Percentiles rank a stretch among this genome's conserved stretches.
Evolutionary conservation across 1,284 basidiomycete genomes (phyloP).

Genomic region (Leccinum glutinopallens): DNA sequence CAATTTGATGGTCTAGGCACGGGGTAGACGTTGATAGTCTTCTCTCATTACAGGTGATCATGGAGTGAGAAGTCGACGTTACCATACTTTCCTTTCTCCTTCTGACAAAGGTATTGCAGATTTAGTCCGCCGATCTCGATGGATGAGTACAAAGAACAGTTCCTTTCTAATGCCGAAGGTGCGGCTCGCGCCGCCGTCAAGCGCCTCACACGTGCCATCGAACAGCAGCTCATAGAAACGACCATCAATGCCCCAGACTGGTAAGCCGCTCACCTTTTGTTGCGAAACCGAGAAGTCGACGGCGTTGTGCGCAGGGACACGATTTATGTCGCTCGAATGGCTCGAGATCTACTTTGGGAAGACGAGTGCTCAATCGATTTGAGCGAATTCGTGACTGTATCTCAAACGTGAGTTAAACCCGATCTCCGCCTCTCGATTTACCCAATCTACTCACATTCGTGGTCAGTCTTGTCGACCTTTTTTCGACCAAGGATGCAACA

Average conservation of each 20-base stretch:
- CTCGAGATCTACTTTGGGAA: constrained; percentile 87
- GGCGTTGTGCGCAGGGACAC: constrained; percentile 66
- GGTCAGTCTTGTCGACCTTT: constrained; percentile 79
- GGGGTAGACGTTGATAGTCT: constrained; percentile 18
- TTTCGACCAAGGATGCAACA: constrained; percentile 67
- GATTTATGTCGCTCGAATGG: constrained; percentile 84
- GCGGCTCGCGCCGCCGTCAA: constrained; percentile 84
- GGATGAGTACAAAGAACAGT: constrained; percentile 77
- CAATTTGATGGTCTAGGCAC: constrained; percentile 23
- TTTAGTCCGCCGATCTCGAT: constrained; percentile 82
- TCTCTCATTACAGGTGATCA: constrained; percentile 53
- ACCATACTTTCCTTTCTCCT: constrained; percentile 14
- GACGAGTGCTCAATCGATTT: constrained; percentile 73
- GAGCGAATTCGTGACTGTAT: constrained; percentile 77
- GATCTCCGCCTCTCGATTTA: constrained; percentile 27
- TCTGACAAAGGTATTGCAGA: constrained; percentile 43
- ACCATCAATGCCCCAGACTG: constrained; percentile 95
- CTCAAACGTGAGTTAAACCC: constrained; percentile 73
- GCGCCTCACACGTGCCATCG: constrained; percentile 76
- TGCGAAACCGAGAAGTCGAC: constrained; percentile 17
- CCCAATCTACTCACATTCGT: constrained; percentile 31
- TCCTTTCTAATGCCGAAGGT: constrained; percentile 69
- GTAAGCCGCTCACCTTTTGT: constrained; percentile 43
- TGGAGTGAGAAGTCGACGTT: constrained; percentile 53
- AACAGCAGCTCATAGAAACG: constrained; percentile 67